Evolutionary conservation across 257 asterid species (phyloP).

Genomic region (Solanum arcanum): DNA sequence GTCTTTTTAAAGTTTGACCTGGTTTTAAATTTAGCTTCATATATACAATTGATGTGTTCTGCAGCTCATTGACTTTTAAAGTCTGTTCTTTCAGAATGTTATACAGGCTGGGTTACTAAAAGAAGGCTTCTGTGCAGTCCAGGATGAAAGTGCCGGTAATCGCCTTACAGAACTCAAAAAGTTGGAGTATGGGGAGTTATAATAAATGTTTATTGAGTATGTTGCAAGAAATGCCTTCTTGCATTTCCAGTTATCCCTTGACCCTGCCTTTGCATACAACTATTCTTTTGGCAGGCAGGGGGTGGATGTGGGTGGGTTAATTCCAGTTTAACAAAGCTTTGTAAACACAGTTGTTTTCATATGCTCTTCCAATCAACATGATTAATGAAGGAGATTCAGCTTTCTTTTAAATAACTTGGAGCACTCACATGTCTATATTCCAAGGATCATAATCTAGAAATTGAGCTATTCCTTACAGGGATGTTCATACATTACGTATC

Average conservation of each 20-base stretch:
- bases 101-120: slow-evolving; percentile 80
- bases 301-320: background rate
- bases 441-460: background rate
- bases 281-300: background rate
- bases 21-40: background rate
- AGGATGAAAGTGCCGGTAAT: slow-evolving; percentile 96
- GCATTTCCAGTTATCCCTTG: background rate
- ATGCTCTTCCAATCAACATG: background rate
- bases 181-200: background rate
- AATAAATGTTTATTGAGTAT: background rate
- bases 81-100: slow-evolving; percentile 39
- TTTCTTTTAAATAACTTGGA: background rate
- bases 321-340: background rate
- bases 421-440: background rate
- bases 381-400: background rate
- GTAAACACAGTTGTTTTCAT: background rate
- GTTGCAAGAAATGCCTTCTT: background rate
- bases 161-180: background rate
- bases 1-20: background rate
- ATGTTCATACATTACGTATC: background rate
- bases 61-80: slow-evolving; percentile 5
- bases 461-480: background rate
- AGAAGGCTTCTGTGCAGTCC: slow-evolving; percentile 83
- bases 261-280: background rate
- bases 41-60: background rate